These are phyloP conservation scores for Citrus trifoliata DNA, from an alignment of 345 rosid genomes.

Conservation along the genomic window DNA sequence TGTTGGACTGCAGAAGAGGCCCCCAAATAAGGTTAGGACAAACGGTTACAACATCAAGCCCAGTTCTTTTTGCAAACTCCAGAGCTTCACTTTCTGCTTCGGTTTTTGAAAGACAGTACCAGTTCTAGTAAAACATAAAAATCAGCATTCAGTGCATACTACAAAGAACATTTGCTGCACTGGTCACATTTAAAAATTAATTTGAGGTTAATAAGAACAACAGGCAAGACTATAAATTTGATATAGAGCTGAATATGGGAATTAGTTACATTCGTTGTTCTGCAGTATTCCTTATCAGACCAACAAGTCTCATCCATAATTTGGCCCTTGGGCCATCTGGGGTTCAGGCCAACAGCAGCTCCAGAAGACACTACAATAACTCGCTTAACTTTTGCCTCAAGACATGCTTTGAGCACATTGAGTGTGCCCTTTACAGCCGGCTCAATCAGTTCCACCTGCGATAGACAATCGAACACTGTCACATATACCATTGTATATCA, in stretches of 20 bases:
- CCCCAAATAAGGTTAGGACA: conserved; percentile 56
- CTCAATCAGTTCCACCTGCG: conserved; percentile 50
- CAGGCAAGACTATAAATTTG: not conserved
- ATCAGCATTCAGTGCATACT: not conserved
- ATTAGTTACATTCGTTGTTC: conserved; percentile 33
- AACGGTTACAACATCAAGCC: conserved; percentile 52
- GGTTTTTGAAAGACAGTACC: conserved; percentile 61
- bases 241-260: not conserved
- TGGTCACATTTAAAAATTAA: not conserved
- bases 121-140: conserved; percentile 34
- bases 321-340: conserved; percentile 40
- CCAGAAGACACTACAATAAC: conserved; percentile 65
- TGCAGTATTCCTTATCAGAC: conserved; percentile 61
- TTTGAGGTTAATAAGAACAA: not conserved
- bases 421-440: conserved; percentile 69
- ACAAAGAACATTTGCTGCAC: not conserved
- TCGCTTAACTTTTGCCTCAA: conserved; percentile 54
- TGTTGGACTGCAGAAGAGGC: conserved; percentile 49
- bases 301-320: conserved; percentile 47
- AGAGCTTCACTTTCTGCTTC: conserved; percentile 44
- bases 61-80: conserved; percentile 48
- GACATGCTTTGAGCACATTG: conserved; percentile 62
- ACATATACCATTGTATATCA: no score
- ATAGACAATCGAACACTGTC: not conserved
- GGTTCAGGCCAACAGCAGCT: conserved; percentile 46